Evolutionary conservation across 2,329 filamentous ascomycete genomes (phyloP).

Genomic region (Ophiosphaerella narmari): DNA sequence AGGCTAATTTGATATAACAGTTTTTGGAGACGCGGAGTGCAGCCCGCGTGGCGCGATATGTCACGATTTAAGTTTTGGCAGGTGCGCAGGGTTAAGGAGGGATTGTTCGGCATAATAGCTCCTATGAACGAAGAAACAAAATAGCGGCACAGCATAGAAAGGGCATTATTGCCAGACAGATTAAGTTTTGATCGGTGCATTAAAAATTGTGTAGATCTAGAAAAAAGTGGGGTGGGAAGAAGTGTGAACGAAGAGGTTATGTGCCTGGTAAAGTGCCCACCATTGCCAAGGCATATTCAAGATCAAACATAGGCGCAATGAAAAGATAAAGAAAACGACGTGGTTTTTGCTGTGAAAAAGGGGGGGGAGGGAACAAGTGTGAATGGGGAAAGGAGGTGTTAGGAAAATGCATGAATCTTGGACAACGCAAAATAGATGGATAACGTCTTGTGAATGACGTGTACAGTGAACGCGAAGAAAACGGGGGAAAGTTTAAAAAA

Average conservation of each 20-base stretch:
- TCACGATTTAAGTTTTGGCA: not conserved
- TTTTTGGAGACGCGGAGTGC: too few species aligned
- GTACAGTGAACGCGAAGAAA: conserved; percentile 4
- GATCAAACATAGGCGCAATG: not conserved
- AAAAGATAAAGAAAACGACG: not conserved
- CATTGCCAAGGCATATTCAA: not conserved
- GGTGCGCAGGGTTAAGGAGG: not conserved
- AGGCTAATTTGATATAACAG: not conserved
- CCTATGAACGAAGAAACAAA: not conserved
- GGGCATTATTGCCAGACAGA: not conserved
- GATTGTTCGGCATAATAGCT: not conserved
- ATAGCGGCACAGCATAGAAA: not conserved
- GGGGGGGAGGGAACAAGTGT: not conserved
- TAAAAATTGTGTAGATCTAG: conserved; percentile 6
- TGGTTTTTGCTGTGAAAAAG: not conserved
- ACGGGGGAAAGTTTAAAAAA: not conserved
- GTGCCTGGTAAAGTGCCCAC: not conserved
- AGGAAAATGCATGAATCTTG: not conserved
- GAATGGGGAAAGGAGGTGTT: not conserved
- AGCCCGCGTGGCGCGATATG: not conserved
- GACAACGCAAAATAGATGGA: not conserved
- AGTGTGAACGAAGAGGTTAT: not conserved
- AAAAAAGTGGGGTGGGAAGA: not conserved
- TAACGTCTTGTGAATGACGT: not conserved
- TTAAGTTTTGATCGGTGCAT: not conserved